phyloP scores from a whole-genome alignment of 2,329 filamentous ascomycete species.

The Diplocarpon rosae region DNA sequence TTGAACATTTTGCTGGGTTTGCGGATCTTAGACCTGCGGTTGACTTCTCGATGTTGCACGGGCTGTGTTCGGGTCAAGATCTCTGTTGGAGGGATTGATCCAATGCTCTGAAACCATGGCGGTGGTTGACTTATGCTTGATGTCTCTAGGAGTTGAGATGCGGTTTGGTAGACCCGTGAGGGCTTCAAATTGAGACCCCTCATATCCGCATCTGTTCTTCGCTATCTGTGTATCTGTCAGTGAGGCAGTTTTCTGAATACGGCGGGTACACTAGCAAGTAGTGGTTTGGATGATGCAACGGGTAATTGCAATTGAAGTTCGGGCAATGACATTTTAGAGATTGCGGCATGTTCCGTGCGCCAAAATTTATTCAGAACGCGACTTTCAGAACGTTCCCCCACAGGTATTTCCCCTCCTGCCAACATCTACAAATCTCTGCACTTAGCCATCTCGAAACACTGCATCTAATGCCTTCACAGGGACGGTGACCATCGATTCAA shows the following conservation, averaged over 20 bases:
- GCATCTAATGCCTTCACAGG: slow-evolving; percentile 17
- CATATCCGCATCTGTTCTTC: slow-evolving; percentile 11
- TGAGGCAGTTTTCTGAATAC: no score
- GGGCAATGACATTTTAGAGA: slow-evolving; percentile 1
- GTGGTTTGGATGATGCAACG: neutral
- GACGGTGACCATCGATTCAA: slow-evolving; percentile 31
- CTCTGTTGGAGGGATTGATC: slow-evolving; percentile 41
- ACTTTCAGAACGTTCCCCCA: neutral
- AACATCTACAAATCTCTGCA: slow-evolving; percentile 1
- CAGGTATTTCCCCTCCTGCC: neutral
- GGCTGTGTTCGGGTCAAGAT: slow-evolving; percentile 43
- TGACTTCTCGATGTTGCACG: slow-evolving; percentile 32
- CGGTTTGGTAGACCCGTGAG: slow-evolving; percentile 37
- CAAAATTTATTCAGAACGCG: slow-evolving; percentile 5
- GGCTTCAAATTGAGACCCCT: slow-evolving; percentile 29
- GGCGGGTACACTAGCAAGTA: neutral
- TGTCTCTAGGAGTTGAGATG: slow-evolving; percentile 34
- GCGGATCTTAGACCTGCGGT: slow-evolving; percentile 30
- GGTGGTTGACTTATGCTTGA: slow-evolving; percentile 29
- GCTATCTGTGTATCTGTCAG: neutral
- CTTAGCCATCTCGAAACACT: neutral
- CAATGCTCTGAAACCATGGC: slow-evolving; percentile 27
- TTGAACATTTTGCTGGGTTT: slow-evolving; percentile 70
- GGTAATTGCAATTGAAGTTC: neutral
- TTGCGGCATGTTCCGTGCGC: slow-evolving; percentile 6